Evolutionary conservation across 108 stramenopile genomes (phyloP).

Genomic region (Cyclotella atomus): DNA sequence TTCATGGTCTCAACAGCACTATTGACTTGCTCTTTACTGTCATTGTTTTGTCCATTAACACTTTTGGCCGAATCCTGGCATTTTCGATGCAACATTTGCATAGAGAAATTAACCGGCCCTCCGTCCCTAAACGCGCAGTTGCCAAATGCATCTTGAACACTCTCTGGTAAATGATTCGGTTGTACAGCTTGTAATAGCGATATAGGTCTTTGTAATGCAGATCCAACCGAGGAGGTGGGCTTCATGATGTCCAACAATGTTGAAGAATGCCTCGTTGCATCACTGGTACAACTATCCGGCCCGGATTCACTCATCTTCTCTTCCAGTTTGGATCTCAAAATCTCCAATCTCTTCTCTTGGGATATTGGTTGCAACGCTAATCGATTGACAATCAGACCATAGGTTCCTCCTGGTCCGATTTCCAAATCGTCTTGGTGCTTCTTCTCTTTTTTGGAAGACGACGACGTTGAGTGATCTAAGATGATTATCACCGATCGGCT

Average conservation of each 20-base stretch:
- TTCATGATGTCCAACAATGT: constrained; percentile 10
- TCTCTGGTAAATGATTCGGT: constrained; percentile 45
- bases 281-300: background rate
- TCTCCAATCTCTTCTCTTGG: constrained; percentile 33
- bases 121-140: constrained; percentile 68
- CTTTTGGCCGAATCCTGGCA: constrained; percentile 1
- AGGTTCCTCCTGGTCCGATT: constrained; percentile 60
- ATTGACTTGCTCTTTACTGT: background rate
- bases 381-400: constrained; percentile 84
- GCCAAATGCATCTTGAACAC: constrained; percentile 63
- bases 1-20: background rate
- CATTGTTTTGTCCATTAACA: no score
- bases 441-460: constrained; percentile 8
- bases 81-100: constrained; percentile 79
- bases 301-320: constrained; percentile 9
- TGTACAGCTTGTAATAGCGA: constrained; percentile 9
- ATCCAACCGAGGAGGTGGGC: background rate
- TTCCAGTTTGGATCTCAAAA: constrained; percentile 35
- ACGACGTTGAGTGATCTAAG: constrained; percentile 57
- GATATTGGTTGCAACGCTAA: constrained; percentile 48
- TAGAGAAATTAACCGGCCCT: constrained; percentile 79
- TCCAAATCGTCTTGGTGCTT: constrained; percentile 5
- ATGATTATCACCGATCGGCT: constrained; percentile 75
- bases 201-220: constrained; percentile 25
- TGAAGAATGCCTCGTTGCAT: constrained; percentile 3